Conservation (phyloP, 306 rosid genomes). For the Vigna radiata region DNA sequence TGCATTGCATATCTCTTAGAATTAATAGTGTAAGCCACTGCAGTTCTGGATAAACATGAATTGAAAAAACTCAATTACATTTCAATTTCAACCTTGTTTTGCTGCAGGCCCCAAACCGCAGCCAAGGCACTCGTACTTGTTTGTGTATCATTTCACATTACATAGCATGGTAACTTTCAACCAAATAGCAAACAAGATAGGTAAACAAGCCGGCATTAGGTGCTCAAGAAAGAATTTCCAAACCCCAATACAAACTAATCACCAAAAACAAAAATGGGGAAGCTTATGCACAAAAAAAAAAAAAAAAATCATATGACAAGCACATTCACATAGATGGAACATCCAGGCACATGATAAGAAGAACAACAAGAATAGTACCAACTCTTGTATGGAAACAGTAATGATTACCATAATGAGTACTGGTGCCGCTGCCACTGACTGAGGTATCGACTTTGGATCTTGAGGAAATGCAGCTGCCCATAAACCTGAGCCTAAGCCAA, state of each 20-base stretch:
- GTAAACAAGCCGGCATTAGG: conserved; percentile 23
- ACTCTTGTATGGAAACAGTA: conserved; percentile 31
- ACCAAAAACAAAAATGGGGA: conserved; percentile 23
- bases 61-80: conserved; percentile 20
- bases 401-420: conserved; percentile 78
- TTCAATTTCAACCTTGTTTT: conserved; percentile 37
- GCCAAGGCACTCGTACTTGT: neutral
- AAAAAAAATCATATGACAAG: neutral
- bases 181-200: neutral
- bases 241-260: conserved; percentile 22
- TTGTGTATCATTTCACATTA: conserved; percentile 20
- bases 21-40: neutral
- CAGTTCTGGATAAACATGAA: conserved; percentile 2
- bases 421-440: conserved; percentile 83
- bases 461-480: conserved; percentile 96
- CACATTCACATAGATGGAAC: conserved; percentile 21
- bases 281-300: conserved; percentile 10
- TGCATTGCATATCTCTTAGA: neutral
- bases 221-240: conserved; percentile 10
- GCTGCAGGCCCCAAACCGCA: conserved; percentile 23
- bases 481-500: conserved; percentile 78
- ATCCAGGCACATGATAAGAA: conserved; percentile 24
- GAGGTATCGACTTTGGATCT: conserved; percentile 99
- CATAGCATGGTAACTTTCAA: conserved; percentile 26
- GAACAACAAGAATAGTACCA: neutral